phyloP scores from a whole-genome alignment of 306 rosid species.

The Neltuma alba region DNA sequence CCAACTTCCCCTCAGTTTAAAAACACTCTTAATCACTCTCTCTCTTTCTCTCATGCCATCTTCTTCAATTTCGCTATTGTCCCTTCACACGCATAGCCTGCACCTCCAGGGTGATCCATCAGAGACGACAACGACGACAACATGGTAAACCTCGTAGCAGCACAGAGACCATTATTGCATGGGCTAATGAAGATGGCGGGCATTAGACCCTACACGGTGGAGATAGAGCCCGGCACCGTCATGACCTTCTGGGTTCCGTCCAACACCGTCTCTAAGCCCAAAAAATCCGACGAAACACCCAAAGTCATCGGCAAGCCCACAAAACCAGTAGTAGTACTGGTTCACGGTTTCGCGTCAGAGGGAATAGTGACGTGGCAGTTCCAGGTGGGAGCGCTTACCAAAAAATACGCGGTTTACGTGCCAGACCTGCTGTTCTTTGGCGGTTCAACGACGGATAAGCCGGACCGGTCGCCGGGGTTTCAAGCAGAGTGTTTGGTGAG shows the following conservation, averaged over 20 bases:
- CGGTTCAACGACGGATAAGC: constrained; percentile 57
- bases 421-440: constrained; percentile 90
- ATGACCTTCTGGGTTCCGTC: constrained; percentile 86
- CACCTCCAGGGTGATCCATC: not conserved
- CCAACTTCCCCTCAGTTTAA: constrained; percentile 19
- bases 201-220: constrained; percentile 60
- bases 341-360: constrained; percentile 79
- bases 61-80: not conserved
- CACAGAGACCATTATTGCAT: constrained; percentile 64
- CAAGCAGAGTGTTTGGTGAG: constrained; percentile 76
- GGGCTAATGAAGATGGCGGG: constrained; percentile 93
- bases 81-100: not conserved
- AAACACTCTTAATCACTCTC: not conserved
- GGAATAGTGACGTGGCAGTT: constrained; percentile 87
- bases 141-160: constrained; percentile 83
- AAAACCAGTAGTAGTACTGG: constrained; percentile 72
- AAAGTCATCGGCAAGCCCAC: constrained; percentile 27
- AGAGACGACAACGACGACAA: not conserved
- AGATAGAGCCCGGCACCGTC: constrained; percentile 71
- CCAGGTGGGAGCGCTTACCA: constrained; percentile 58
- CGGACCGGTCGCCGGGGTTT: constrained; percentile 58
- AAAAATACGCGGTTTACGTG: constrained; percentile 65
- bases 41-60: not conserved
- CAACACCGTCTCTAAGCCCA: constrained; percentile 57
- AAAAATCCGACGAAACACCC: constrained; percentile 35